A percentile compares a stretch with the other conserved stretches of the same genome.
Conservation (phyloP, 1,284 basidiomycete species). For the Xerocomus tenax region DNA sequence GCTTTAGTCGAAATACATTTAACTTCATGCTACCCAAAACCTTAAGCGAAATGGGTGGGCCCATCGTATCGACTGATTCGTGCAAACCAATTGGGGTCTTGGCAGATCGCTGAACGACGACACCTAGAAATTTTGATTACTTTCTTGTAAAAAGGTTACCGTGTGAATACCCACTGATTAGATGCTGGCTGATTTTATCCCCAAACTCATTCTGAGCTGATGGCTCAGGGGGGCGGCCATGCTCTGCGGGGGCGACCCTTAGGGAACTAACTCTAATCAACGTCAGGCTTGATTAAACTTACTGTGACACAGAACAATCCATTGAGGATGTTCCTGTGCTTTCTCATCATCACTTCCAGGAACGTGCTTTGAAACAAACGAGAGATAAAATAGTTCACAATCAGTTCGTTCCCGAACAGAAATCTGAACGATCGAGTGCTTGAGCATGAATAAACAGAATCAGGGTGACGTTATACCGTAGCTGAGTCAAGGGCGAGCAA, state of each 20-base stretch:
- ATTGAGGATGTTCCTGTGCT: conserved; percentile 49
- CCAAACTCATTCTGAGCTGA: conserved; percentile 29
- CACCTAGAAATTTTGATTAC: conserved; percentile 27
- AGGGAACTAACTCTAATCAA: conserved; percentile 2
- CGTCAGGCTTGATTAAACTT: conserved; percentile 25
- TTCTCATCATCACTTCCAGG: conserved; percentile 40
- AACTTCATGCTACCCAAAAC: conserved; percentile 62
- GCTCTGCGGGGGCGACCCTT: conserved; percentile 37
- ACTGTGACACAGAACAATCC: conserved; percentile 58
- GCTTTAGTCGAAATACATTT: conserved; percentile 46
- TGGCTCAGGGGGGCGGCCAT: conserved; percentile 48
- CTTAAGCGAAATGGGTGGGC: conserved; percentile 34
- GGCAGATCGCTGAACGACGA: conserved; percentile 31
- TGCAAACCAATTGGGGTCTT: conserved; percentile 15
- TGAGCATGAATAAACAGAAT: conserved; percentile 14
- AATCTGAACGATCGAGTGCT: conserved; percentile 40
- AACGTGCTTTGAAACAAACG: conserved; percentile 44
- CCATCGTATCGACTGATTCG: conserved; percentile 2
- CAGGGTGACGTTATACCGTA: conserved; percentile 36
- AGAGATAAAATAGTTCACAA: conserved; percentile 79
- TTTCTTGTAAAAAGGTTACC: conserved; percentile 5
- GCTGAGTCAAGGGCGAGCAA: conserved; percentile 64
- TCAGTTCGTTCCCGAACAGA: conserved; percentile 70
- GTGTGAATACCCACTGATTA: conserved; percentile 46
- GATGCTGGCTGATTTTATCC: conserved; percentile 51